phyloP scores from a whole-genome alignment of 2,329 filamentous ascomycete species.

The Pseudogymnoascus sp. region DNA sequence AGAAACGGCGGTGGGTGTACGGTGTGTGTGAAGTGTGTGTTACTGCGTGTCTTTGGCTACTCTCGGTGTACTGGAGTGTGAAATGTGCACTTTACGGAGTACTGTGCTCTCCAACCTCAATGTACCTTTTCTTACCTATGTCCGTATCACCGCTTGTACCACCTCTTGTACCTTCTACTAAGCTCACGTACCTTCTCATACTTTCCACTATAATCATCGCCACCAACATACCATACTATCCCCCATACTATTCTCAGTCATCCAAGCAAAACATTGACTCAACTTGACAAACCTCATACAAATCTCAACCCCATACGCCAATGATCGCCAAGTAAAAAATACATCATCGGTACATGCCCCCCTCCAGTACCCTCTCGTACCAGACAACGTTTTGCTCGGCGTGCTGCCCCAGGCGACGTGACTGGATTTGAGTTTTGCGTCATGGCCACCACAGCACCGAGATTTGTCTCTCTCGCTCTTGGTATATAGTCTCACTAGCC shows the following conservation, averaged over 20 bases:
- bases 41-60: not conserved
- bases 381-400: not conserved
- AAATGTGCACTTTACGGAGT: not conserved
- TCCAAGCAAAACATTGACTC: not conserved
- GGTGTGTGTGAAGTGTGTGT: not conserved
- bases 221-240: not conserved
- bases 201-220: not conserved
- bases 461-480: not conserved
- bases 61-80: not conserved
- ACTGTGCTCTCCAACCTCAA: not conserved
- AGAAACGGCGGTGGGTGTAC: not conserved
- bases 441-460: not conserved
- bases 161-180: not conserved
- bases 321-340: not conserved
- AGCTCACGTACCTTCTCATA: not conserved
- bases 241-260: not conserved
- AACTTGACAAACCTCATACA: not conserved
- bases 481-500: not conserved
- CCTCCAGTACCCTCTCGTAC: not conserved
- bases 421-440: slow-evolving; percentile 1
- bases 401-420: not conserved
- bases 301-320: not conserved
- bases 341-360: not conserved
- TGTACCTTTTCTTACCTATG: not conserved
- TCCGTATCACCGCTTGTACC: not conserved